These are phyloP conservation scores for Medicago truncatula DNA, from an alignment of 306 rosid genomes.

Conservation along the genomic window DNA sequence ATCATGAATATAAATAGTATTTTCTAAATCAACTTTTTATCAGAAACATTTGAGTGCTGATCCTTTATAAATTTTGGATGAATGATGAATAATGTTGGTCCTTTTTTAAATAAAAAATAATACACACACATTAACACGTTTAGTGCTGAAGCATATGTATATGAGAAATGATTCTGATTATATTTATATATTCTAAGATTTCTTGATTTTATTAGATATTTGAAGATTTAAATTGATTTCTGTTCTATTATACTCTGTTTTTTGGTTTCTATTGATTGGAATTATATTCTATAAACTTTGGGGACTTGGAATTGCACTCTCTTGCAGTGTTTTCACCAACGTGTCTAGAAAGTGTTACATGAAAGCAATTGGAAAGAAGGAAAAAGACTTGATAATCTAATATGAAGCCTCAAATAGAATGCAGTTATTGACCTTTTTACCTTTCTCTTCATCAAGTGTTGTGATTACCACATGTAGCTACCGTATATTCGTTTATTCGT, in stretches of 20 bases:
- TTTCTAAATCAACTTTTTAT: too few species aligned
- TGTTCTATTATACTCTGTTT: not conserved
- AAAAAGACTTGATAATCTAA: slow-evolving; percentile 32
- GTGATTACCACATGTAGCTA: slow-evolving; percentile 16
- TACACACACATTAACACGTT: not conserved
- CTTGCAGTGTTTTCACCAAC: too few species aligned
- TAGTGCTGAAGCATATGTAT: not conserved
- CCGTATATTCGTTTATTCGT: slow-evolving; percentile 24
- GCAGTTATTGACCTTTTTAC: slow-evolving; percentile 36
- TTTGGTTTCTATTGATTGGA: not conserved
- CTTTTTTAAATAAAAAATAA: not conserved
- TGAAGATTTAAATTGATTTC: not conserved
- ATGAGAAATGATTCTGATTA: not conserved
- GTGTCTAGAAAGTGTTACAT: too few species aligned
- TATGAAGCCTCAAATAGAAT: slow-evolving; percentile 41
- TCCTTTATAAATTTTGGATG: not conserved
- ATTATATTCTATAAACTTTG: not conserved
- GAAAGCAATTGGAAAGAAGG: slow-evolving; percentile 31
- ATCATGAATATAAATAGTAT: not conserved
- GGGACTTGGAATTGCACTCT: too few species aligned
- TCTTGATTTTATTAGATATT: not conserved
- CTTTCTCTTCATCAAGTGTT: slow-evolving; percentile 27
- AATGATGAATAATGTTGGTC: not conserved
- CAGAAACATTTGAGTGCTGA: not conserved
- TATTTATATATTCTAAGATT: not conserved